Percentiles rank a stretch among this genome's conserved stretches.
phyloP scores from a whole-genome alignment of 73 alveolate genomes.

The Breviolum minutum region DNA sequence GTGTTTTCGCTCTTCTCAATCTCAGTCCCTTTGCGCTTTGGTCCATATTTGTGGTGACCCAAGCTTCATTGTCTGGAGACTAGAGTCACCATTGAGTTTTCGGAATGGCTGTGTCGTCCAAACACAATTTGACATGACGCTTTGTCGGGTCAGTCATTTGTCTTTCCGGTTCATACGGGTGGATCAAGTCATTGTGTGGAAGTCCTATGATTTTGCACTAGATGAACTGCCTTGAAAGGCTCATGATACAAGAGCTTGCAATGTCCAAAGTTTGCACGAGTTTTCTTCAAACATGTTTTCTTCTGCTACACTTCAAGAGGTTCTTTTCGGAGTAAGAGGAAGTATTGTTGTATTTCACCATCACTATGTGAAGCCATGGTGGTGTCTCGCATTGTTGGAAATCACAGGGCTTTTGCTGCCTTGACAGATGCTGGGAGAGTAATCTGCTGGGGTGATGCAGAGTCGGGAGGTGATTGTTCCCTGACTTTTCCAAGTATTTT shows the following conservation, averaged over 20 bases:
- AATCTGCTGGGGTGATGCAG: slow-evolving; percentile 71
- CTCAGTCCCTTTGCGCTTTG: slow-evolving; percentile 36
- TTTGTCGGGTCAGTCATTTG: background rate
- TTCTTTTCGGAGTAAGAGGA: background rate
- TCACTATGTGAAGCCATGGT: slow-evolving; percentile 31
- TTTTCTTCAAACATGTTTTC: background rate
- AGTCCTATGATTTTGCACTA: no score
- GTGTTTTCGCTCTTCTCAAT: slow-evolving; percentile 67
- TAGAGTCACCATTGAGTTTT: background rate
- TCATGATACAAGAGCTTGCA: background rate
- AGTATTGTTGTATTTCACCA: background rate
- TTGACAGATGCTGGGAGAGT: slow-evolving; percentile 26
- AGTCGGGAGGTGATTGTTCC: slow-evolving; percentile 34
- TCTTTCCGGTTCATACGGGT: no score
- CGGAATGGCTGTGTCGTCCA: background rate
- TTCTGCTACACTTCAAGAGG: background rate
- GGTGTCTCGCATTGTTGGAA: slow-evolving; percentile 5
- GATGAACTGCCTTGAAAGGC: background rate
- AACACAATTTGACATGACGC: background rate
- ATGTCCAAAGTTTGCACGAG: background rate
- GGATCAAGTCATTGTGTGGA: no score
- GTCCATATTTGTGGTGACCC: slow-evolving; percentile 36
- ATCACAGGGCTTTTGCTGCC: slow-evolving; percentile 74
- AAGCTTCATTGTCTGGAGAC: background rate
- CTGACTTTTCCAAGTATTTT: background rate